Base-by-base conservation (phyloP, 2,329 filamentous ascomycete genomes). In the Trematosphaeria pertusa region DNA sequence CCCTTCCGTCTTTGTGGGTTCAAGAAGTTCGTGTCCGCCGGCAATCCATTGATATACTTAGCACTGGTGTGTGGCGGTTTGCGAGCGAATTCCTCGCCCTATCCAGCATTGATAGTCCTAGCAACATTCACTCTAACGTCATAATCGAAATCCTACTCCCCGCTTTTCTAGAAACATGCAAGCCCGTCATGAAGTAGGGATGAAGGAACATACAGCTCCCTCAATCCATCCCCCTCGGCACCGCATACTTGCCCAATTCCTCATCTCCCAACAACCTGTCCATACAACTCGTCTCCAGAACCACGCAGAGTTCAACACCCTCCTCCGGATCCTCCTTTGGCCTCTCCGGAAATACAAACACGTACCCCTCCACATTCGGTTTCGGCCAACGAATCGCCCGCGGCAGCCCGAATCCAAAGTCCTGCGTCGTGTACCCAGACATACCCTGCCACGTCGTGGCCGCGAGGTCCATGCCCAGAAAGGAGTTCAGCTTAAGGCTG, bases 211-310 rank as follows among this genome's bases (percentile, higher is more conserved):
- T n/a, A n/a, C n/a, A n/a, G n/a, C n/a, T n/a, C n/a, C n/a, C n/a
- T n/a, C n/a, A n/a, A n/a, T n/a, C n/a, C 24, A 28, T 8, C 24
- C 24, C 24, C 24, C 24, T 28, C 8, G 24, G 24, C 7, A 7
- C 12, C 8, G 24, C 24, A 28, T 8, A 28, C 12, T 28, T 12
- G 8, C 24, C 12, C 24, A 28, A 28, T 8, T 8, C 24, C 24
- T 28, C 24, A 28, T 28, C 24, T 12, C 12, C 24, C 24, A 28
- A 8, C 24, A 28, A 50, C 34, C 39, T 24, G 38, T 22, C 5
- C 21, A 19, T 36, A 17, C 33, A 36, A 10, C 17, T 17, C 33
- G 4, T 17, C 15, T 36, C 33, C 9, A 36, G 12, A 17, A 4
- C 4, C 4, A 36, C 33, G 12, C 14, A 36, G 4, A 32, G 5